Conservation (phyloP, 192 early-diverging fungal genomes). For the Coemansia sp. region DNA sequence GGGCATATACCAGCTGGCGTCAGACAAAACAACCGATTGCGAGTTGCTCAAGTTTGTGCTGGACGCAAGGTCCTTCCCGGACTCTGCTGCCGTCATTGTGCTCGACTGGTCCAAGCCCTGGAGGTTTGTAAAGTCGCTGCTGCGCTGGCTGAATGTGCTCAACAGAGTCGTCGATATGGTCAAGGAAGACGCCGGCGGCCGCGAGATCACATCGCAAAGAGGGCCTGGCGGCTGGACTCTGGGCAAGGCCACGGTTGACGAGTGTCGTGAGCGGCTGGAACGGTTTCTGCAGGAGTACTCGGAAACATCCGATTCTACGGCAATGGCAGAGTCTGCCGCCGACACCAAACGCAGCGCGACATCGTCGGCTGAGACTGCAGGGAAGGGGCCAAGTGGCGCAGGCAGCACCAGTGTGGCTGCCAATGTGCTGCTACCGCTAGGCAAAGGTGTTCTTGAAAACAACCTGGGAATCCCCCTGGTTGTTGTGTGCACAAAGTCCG, state of each 20-base stretch:
- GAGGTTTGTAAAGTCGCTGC: slow-evolving; percentile 77
- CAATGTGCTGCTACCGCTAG: slow-evolving; percentile 68
- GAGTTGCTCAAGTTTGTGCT: slow-evolving; percentile 74
- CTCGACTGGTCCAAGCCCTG: slow-evolving; percentile 93
- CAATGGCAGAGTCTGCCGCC: slow-evolving; percentile 28
- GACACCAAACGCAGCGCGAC: slow-evolving; percentile 25
- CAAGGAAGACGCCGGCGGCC: slow-evolving; percentile 27
- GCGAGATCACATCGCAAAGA: slow-evolving; percentile 35
- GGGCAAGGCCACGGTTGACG: slow-evolving; percentile 69
- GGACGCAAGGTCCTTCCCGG: slow-evolving; percentile 62
- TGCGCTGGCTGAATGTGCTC: slow-evolving; percentile 78
- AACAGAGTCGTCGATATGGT: slow-evolving; percentile 58
- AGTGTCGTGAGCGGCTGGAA: slow-evolving; percentile 69
- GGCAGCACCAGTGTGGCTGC: background rate
- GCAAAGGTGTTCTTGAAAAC: slow-evolving; percentile 73
- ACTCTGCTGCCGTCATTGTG: slow-evolving; percentile 71
- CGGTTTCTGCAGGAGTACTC: slow-evolving; percentile 70
- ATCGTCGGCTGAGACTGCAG: background rate
- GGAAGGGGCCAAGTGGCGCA: slow-evolving; percentile 7
- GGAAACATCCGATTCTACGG: slow-evolving; percentile 48
- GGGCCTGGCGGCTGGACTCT: slow-evolving; percentile 62
- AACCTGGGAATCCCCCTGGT: slow-evolving; percentile 89
- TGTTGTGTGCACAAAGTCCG: slow-evolving; percentile 86
- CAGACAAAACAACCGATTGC: slow-evolving; percentile 65
- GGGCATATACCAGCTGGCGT: slow-evolving; percentile 79